Conservation (phyloP, 495 filamentous ascomycete genomes). For the Penicillium ochrochloron region DNA sequence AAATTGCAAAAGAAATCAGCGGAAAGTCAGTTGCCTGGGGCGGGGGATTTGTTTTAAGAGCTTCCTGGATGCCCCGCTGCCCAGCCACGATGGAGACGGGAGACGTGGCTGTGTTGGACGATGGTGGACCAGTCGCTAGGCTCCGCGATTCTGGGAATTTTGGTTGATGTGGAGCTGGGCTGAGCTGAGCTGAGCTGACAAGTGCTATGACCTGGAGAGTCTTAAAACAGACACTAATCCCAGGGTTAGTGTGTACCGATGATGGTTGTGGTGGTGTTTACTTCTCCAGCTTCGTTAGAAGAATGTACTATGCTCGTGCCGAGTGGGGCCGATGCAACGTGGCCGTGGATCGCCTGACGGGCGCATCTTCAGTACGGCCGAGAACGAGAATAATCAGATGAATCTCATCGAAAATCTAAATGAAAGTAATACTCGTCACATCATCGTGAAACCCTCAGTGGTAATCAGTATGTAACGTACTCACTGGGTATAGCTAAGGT, state of each 20-base stretch:
- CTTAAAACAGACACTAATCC: neutral
- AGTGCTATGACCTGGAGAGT: neutral
- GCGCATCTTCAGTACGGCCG: neutral
- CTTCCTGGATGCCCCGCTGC: conserved; percentile 30
- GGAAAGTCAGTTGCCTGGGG: conserved; percentile 16
- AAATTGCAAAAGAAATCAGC: conserved; percentile 16
- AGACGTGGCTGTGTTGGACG: conserved; percentile 27
- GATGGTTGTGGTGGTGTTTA: neutral
- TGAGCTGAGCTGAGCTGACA: neutral
- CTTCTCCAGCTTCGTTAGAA: neutral
- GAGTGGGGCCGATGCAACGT: conserved; percentile 6
- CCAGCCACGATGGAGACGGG: conserved; percentile 30
- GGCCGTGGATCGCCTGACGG: conserved; percentile 3
- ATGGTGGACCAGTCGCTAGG: conserved; percentile 1
- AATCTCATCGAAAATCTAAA: neutral
- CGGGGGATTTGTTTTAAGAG: conserved; percentile 25
- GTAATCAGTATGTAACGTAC: neutral
- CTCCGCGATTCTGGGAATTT: neutral
- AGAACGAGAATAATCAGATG: neutral
- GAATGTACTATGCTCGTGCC: neutral
- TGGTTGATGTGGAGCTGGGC: neutral
- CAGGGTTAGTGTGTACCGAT: too few species aligned
- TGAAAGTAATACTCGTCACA: neutral
- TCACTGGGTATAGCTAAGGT: neutral
- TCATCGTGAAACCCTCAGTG: neutral